Evolutionary conservation across 495 filamentous ascomycete species (phyloP).

Genomic region (Hypoxylon fragiforme): DNA sequence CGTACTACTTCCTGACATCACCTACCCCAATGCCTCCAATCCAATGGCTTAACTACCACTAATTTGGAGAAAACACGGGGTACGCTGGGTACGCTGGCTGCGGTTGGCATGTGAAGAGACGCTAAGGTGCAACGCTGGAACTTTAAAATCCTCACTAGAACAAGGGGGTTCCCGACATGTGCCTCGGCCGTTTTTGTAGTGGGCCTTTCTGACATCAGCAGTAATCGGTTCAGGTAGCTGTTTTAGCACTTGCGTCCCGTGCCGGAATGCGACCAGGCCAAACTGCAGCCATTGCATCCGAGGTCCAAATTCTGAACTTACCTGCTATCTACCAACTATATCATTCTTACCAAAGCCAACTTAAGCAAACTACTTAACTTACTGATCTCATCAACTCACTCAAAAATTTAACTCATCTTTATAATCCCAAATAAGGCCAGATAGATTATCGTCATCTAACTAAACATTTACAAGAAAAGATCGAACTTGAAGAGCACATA

Average conservation of each 20-base stretch:
- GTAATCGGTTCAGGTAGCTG: not conserved
- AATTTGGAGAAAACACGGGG: slow-evolving; percentile 9
- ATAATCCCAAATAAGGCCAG: too few species aligned
- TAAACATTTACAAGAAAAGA: not conserved
- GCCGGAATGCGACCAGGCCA: too few species aligned
- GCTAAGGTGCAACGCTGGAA: slow-evolving; percentile 8
- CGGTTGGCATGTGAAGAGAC: slow-evolving; percentile 25
- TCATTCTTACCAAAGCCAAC: not conserved
- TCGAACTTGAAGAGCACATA: too few species aligned
- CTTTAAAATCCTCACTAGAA: not conserved
- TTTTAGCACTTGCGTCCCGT: not conserved
- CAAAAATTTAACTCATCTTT: too few species aligned
- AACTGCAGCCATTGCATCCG: slow-evolving; percentile 16
- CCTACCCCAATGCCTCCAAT: too few species aligned
- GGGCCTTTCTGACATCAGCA: slow-evolving; percentile 35
- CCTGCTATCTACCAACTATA: not conserved
- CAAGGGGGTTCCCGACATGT: slow-evolving; percentile 13
- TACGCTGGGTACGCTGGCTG: not conserved
- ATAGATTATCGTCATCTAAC: not conserved
- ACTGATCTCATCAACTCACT: too few species aligned
- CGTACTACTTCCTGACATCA: too few species aligned
- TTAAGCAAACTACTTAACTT: too few species aligned
- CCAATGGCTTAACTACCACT: not conserved
- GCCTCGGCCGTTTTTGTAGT: slow-evolving; percentile 30
- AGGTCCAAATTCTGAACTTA: not conserved